These are phyloP conservation scores for Hyaloscypha finlandica DNA, from an alignment of 495 filamentous ascomycete genomes.

Conservation along the genomic window DNA sequence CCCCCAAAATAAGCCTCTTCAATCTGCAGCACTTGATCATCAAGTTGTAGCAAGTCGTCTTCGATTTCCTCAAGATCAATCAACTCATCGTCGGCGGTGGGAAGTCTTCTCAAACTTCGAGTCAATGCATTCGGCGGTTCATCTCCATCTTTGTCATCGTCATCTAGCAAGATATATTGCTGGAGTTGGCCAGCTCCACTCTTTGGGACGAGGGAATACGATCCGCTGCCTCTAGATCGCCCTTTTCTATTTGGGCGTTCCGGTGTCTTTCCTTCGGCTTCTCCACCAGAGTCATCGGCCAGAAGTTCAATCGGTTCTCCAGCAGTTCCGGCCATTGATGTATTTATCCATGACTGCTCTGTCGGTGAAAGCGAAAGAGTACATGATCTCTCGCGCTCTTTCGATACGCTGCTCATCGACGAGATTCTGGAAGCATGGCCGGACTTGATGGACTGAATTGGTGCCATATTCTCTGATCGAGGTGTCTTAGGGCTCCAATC, in stretches of 20 bases:
- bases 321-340: not conserved
- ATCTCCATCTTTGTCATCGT: not conserved
- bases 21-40: conserved; percentile 2
- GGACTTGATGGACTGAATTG: not conserved
- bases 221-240: not conserved
- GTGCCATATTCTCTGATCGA: not conserved
- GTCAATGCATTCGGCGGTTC: not conserved
- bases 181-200: not conserved
- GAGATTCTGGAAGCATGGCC: not conserved
- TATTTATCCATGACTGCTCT: not conserved
- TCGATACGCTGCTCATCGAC: not conserved
- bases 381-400: not conserved
- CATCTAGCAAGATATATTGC: not conserved
- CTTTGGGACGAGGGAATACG: not conserved
- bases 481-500: not conserved
- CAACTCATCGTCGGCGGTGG: not conserved
- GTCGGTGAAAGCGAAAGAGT: not conserved
- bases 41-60: not conserved
- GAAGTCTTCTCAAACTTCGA: not conserved
- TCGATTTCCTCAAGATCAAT: conserved; percentile 13
- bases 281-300: not conserved
- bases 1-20: conserved; percentile 13
- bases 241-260: not conserved
- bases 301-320: not conserved
- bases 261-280: too few relatives aligned